A percentile compares a stretch with the other conserved stretches of the same genome.
Conservation (phyloP, 2,329 filamentous ascomycete species). For the Ustilaginoidea virens region DNA sequence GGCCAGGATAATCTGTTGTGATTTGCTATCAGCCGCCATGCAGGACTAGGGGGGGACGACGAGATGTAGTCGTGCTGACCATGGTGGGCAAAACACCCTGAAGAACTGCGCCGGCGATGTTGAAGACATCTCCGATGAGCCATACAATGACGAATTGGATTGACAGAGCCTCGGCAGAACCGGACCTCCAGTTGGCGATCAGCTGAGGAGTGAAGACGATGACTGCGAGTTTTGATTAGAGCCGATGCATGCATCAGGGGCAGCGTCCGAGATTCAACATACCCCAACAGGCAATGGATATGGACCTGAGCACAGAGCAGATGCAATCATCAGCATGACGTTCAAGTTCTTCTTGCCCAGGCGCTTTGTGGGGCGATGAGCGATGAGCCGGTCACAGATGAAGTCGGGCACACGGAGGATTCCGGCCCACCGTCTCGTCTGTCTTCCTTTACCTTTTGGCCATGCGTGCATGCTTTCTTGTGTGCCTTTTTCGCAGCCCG, state of each 20-base stretch:
- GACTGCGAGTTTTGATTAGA: no score
- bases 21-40: neutral
- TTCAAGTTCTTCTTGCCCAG: no score
- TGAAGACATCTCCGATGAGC: constrained; percentile 90
- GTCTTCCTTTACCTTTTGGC: no score
- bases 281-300: constrained; percentile 89
- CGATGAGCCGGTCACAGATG: no score
- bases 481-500: no score
- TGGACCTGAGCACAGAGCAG: constrained; percentile 43
- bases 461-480: no score
- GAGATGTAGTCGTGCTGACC: constrained; percentile 26
- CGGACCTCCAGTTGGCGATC: constrained; percentile 78
- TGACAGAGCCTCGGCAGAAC: constrained; percentile 75
- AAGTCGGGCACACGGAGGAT: neutral
- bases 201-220: constrained; percentile 97
- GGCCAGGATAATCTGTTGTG: constrained; percentile 59
- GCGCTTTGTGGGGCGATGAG: constrained; percentile 5
- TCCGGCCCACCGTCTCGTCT: no score
- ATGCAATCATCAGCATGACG: no score
- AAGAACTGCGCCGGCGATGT: constrained; percentile 80
- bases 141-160: constrained; percentile 87
- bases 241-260: neutral
- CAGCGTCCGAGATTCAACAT: constrained; percentile 6
- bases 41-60: neutral
- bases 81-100: constrained; percentile 91